Conservation (phyloP, 2,329 filamentous ascomycete species). For the Colletotrichum phormii region DNA sequence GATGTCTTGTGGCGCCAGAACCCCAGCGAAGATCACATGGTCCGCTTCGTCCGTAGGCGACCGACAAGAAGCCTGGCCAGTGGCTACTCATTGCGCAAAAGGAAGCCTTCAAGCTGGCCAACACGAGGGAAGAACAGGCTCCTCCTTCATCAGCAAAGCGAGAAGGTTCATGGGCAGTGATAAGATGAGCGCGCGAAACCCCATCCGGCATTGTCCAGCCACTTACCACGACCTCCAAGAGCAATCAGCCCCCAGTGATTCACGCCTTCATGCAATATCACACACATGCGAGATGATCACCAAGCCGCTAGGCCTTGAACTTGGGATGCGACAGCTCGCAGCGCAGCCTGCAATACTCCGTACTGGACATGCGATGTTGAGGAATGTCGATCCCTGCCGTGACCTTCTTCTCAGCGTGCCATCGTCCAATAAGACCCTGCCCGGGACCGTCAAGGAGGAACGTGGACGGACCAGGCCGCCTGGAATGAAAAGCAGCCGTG, state of each 20-base stretch:
- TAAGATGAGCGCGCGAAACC: neutral
- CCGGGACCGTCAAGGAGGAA: neutral
- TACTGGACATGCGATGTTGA: neutral
- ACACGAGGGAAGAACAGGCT: neutral
- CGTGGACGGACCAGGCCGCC: slow-evolving; percentile 8
- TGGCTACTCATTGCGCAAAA: neutral
- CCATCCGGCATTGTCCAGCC: neutral
- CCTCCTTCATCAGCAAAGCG: neutral
- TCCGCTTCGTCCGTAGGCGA: neutral
- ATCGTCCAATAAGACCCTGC: slow-evolving; percentile 8
- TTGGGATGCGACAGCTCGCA: neutral
- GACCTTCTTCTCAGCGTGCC: neutral
- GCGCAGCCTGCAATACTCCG: neutral
- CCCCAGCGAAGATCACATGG: neutral
- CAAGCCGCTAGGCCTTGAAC: neutral
- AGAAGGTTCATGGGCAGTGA: neutral
- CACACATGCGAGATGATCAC: slow-evolving; percentile 3
- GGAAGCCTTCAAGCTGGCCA: neutral
- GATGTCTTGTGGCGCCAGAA: neutral
- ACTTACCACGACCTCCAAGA: neutral
- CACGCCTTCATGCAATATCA: neutral
- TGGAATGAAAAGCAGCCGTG: slow-evolving; percentile 13
- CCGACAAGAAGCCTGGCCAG: neutral
- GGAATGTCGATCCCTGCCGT: neutral
- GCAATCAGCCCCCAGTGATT: neutral